phyloP scores from a whole-genome alignment of 306 rosid genomes.

The Cicer judaicum region DNA sequence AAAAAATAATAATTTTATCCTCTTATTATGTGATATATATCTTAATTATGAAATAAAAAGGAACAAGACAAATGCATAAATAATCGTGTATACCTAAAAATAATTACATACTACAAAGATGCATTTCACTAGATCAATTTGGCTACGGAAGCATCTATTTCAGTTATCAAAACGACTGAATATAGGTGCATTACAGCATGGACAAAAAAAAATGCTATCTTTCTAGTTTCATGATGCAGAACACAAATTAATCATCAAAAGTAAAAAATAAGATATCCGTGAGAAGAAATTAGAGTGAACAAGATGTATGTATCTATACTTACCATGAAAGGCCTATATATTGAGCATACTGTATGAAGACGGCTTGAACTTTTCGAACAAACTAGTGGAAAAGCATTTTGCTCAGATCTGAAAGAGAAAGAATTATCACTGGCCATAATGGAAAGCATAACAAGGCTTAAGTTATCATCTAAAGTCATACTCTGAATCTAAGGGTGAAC shows the following conservation, averaged over 20 bases:
- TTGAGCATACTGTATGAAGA: slow-evolving; percentile 61
- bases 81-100: background rate
- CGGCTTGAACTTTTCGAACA: slow-evolving; percentile 70
- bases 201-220: slow-evolving; percentile 30
- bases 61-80: background rate
- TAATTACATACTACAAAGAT: background rate
- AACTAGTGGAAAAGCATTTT: slow-evolving; percentile 51
- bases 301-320: slow-evolving; percentile 23
- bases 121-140: slow-evolving; percentile 16
- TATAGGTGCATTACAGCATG: background rate
- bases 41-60: slow-evolving; percentile 10
- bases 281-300: slow-evolving; percentile 34
- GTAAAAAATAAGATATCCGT: background rate
- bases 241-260: slow-evolving; percentile 10
- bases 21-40: background rate
- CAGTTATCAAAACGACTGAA: background rate
- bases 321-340: slow-evolving; percentile 92
- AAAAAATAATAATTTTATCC: background rate
- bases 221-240: slow-evolving; percentile 29
- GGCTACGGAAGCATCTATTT: slow-evolving; percentile 26
- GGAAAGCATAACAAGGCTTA: slow-evolving; percentile 21
- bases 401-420: slow-evolving; percentile 49
- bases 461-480: slow-evolving; percentile 40
- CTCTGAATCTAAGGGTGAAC: slow-evolving; percentile 67
- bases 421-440: slow-evolving; percentile 33